Base-by-base conservation (phyloP, 257 asterid species). In the Verbena officinalis region DNA sequence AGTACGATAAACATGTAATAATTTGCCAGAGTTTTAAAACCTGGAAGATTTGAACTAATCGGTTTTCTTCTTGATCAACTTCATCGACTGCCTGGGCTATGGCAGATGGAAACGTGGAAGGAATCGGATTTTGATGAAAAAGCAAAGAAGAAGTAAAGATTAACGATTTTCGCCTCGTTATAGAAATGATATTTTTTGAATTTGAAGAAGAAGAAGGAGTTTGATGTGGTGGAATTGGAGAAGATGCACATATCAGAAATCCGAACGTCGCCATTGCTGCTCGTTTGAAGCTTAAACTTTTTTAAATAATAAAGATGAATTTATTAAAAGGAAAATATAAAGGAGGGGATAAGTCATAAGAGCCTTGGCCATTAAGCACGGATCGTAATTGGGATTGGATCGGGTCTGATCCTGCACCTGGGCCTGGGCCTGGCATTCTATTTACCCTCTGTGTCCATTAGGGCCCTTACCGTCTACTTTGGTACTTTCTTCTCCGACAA, bases 31-130 rank as follows among this genome's bases (percentile, higher is more conserved):
- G 8, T 13, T 6, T 44, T 6, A 15, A 14, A 64, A 87, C 97
- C 94, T 90, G 88, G 75, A 90, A 90, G 42, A 87, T 77, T 39
- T 73, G 86, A 65, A 80, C 84, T 16, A 74, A 49, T 42, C 88
- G 81, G 40, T 71, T 77, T 76, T 90, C 96, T 55, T 85, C 77
- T 62, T 56, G 78, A 53, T 90, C 81, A 56, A 65, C 67, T 46
- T 77, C 82, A 21, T 87, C 95, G 38, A 58, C 20, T 56, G 75
- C 57, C 36, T 52, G 78, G 53, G 87, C 92, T 51, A 75, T 45
- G 64, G 90, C 92, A 17, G 80, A 40, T 54, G 75, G 70, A 38
- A 38, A 58, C 21, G 75, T 51, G 75, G 78, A 57, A 20, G 66
- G 22, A 59, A 14, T 31, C 46, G 73, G 71, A 55, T 53, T 70